phyloP scores from a whole-genome alignment of 768 basidiomycete genomes.

The Leccinum disarticulatum region DNA sequence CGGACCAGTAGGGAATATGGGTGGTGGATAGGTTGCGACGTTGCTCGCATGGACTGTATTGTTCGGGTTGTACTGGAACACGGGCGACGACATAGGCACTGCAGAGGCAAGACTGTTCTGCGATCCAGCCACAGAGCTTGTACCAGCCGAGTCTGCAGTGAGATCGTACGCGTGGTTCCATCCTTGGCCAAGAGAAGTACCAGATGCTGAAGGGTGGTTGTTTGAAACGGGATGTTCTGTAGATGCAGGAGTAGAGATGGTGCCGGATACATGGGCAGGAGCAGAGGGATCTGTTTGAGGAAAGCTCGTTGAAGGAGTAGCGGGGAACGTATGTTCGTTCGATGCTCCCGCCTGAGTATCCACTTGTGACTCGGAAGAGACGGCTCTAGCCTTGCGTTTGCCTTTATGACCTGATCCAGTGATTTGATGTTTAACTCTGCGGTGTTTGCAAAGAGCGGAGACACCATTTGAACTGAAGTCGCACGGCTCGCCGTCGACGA shows the following conservation, averaged over 20 bases:
- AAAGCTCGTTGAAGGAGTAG: too few relatives aligned
- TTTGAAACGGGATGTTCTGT: background rate
- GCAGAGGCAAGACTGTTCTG: background rate
- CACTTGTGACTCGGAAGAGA: too few relatives aligned
- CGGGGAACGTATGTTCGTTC: too few relatives aligned
- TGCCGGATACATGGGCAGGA: background rate
- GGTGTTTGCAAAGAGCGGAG: too few relatives aligned
- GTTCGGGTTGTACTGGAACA: background rate
- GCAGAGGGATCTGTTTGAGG: too few relatives aligned
- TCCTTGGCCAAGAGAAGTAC: background rate
- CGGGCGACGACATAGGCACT: background rate
- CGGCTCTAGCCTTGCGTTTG: too few relatives aligned
- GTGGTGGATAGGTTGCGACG: too few relatives aligned
- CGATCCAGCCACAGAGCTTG: background rate
- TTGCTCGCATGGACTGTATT: background rate
- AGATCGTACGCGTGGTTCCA: background rate
- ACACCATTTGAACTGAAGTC: too few relatives aligned
- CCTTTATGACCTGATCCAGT: too few relatives aligned
- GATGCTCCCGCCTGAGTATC: too few relatives aligned
- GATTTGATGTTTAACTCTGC: too few relatives aligned
- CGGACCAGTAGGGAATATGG: background rate
- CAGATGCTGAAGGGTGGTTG: background rate
- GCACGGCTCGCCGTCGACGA: too few relatives aligned
- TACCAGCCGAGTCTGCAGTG: background rate
- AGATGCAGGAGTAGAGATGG: background rate